phyloP scores from a whole-genome alignment of 805 yeast genomes.

The Metschnikowia similis region DNA sequence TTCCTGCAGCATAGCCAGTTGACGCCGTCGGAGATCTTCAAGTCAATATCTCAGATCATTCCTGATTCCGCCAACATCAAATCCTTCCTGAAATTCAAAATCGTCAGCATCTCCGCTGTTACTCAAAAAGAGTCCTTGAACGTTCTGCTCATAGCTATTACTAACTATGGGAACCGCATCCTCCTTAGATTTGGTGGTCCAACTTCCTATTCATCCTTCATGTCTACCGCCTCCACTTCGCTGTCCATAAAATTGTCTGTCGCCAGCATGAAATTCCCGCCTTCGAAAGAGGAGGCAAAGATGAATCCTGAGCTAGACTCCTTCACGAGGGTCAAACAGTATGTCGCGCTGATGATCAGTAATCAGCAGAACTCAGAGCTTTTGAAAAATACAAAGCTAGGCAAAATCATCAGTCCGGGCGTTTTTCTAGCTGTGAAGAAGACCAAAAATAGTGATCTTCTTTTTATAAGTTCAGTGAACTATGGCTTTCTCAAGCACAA shows the following conservation, averaged over 20 bases:
- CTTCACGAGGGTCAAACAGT: conserved; percentile 38
- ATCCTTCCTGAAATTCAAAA: conserved; percentile 44
- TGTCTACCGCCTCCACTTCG: conserved; percentile 19
- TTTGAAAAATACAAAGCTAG: conserved; percentile 52
- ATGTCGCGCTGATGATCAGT: conserved; percentile 34
- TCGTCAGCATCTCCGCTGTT: conserved; percentile 62
- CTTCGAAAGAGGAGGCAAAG: conserved; percentile 45
- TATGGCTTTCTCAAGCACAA: conserved; percentile 76
- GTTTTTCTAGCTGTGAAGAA: conserved; percentile 67
- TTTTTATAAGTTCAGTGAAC: conserved; percentile 79
- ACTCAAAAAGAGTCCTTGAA: conserved; percentile 61
- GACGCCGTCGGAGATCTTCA: conserved; percentile 44
- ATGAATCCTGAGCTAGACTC: conserved; percentile 39
- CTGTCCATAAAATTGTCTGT: conserved; percentile 34
- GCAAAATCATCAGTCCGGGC: conserved; percentile 78
- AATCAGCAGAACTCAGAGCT: conserved; percentile 51
- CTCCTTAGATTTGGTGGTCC: conserved; percentile 49
- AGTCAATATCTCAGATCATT: conserved; percentile 46
- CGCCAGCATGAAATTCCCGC: conserved; percentile 59
- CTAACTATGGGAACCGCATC: conserved; percentile 79
- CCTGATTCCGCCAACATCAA: conserved; percentile 56
- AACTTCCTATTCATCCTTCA: conserved; percentile 22
- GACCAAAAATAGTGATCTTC: conserved; percentile 40
- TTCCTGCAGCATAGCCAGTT: conserved; percentile 34
- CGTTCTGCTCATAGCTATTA: conserved; percentile 71